phyloP scores from a whole-genome alignment of 2,329 filamentous ascomycete genomes.

The Rhytidhysteron rufulum region DNA sequence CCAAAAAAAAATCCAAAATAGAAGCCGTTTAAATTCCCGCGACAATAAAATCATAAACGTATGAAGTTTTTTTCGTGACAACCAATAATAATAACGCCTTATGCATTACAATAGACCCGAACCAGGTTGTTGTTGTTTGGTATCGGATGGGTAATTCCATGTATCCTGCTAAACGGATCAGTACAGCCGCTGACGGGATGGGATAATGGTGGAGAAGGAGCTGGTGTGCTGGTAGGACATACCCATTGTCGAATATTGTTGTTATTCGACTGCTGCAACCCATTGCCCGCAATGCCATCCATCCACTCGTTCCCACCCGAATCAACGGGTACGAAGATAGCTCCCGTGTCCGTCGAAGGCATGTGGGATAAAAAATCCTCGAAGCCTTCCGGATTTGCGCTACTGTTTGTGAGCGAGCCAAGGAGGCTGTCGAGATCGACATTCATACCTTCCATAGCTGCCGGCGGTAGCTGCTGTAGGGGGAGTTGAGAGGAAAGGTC shows the following conservation, averaged over 20 bases:
- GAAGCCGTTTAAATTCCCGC: too few relatives aligned
- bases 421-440: constrained; percentile 32
- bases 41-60: too few relatives aligned
- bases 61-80: too few relatives aligned
- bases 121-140: too few relatives aligned
- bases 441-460: constrained; percentile 25
- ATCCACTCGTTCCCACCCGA: constrained; percentile 17
- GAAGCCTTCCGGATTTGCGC: constrained; percentile 15
- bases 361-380: constrained; percentile 22
- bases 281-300: constrained; percentile 7
- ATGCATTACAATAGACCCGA: too few relatives aligned
- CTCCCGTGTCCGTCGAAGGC: constrained; percentile 20
- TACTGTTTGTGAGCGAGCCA: constrained; percentile 16
- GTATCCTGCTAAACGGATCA: constrained; percentile 8
- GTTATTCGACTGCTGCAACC: neutral
- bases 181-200: too few relatives aligned
- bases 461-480: constrained; percentile 18
- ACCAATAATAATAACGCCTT: too few relatives aligned
- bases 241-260: constrained; percentile 7
- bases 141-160: constrained; percentile 9
- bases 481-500: neutral
- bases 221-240: neutral
- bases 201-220: too few relatives aligned
- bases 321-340: constrained; percentile 35
- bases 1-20: too few relatives aligned